These are phyloP conservation scores for Chytridiales sp. DNA, from an alignment of 371 early-diverging fungal genomes.

Conservation along the genomic window DNA sequence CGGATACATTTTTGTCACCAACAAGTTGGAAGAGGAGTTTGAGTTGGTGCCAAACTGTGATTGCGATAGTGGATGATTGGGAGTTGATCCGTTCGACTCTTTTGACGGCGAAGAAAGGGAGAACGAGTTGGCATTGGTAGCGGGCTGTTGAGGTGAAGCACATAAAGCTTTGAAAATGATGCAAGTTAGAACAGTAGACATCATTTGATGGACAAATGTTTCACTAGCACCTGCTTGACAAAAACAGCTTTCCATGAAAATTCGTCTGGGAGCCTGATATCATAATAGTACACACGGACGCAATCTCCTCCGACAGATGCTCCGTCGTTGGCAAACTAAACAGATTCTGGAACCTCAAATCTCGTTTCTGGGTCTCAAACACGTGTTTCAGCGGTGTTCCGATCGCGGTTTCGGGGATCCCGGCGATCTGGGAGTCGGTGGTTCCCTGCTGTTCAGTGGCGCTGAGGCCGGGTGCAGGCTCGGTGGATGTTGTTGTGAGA, in stretches of 20 bases:
- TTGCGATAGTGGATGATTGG: constrained; percentile 40
- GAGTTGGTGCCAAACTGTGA: constrained; percentile 50
- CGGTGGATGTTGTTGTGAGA: constrained; percentile 67
- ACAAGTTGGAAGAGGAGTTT: constrained; percentile 47
- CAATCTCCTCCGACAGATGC: constrained; percentile 57
- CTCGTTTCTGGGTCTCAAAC: constrained; percentile 71
- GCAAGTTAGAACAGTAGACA: no score
- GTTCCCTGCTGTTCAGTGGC: constrained; percentile 18
- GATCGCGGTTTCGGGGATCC: not conserved
- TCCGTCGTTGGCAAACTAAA: constrained; percentile 74
- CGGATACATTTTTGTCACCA: constrained; percentile 44
- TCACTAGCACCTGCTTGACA: constrained; percentile 83
- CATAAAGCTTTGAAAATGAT: no score
- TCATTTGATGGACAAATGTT: no score
- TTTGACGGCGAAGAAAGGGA: constrained; percentile 88
- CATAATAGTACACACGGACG: constrained; percentile 39
- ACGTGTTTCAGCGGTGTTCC: constrained; percentile 40
- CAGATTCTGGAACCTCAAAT: constrained; percentile 69
- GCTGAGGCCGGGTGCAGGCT: constrained; percentile 47
- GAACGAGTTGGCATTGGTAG: constrained; percentile 64
- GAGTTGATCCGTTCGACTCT: constrained; percentile 78
- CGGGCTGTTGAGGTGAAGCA: constrained; percentile 68
- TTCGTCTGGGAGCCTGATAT: constrained; percentile 35
- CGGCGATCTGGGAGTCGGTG: not conserved
- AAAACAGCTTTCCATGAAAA: constrained; percentile 64